Evolutionary conservation across 345 rosid species (phyloP).

Genomic region (Lagerstroemia speciosa): DNA sequence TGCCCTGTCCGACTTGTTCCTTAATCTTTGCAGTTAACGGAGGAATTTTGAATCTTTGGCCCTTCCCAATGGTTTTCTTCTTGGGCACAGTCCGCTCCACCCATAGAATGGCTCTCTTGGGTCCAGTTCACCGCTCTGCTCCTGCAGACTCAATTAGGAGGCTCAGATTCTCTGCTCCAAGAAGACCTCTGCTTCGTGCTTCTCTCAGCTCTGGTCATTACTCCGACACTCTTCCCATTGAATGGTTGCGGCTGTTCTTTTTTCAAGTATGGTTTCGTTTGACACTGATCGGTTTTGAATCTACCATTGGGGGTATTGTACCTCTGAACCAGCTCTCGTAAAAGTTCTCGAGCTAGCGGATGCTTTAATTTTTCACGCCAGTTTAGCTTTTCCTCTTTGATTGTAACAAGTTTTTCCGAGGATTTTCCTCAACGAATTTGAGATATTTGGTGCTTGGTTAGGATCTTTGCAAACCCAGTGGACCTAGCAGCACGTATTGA

Average conservation of each 20-base stretch:
- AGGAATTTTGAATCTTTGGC: neutral
- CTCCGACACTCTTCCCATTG: neutral
- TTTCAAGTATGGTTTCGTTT: neutral
- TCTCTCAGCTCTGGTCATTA: conserved; percentile 9
- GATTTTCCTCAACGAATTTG: neutral
- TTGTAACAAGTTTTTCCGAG: neutral
- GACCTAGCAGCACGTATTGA: conserved; percentile 21
- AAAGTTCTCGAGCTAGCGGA: neutral
- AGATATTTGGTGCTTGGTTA: neutral
- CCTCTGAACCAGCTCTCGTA: neutral
- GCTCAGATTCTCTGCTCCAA: neutral
- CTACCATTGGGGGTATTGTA: too few species aligned
- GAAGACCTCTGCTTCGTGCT: conserved; percentile 3
- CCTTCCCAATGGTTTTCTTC: conserved; percentile 4
- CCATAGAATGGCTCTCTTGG: conserved; percentile 2
- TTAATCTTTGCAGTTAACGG: neutral
- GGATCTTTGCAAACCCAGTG: too few species aligned
- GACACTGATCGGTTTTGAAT: neutral
- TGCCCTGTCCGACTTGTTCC: neutral
- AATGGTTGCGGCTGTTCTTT: too few species aligned
- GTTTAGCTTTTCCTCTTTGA: neutral
- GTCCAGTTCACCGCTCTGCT: conserved; percentile 1
- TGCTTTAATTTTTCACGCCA: neutral
- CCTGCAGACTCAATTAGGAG: neutral
- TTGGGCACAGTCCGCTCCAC: conserved; percentile 5